Evolutionary conservation across 257 asterid genomes (phyloP).

Genomic region (Jacaranda copaia): DNA sequence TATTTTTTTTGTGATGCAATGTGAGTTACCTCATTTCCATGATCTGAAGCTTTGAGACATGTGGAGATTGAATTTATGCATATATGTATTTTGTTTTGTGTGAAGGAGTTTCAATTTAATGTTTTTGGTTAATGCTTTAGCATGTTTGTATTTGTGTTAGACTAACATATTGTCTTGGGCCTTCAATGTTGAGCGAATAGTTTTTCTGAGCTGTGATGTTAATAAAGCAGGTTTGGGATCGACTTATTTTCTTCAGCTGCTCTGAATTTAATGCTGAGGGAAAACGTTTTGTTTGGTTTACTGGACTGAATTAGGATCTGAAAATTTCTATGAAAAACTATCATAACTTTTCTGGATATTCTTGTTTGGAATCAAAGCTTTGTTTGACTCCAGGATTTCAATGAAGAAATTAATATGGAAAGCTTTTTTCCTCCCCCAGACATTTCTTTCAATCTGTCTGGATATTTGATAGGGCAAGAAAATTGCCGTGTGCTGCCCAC

Average conservation of each 20-base stretch:
- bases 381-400: background rate
- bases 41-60: slow-evolving; percentile 26
- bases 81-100: background rate
- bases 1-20: background rate
- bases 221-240: background rate
- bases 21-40: background rate
- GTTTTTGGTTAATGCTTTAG: slow-evolving; percentile 23
- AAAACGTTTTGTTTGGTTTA: slow-evolving; percentile 7
- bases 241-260: slow-evolving; percentile 10
- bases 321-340: background rate
- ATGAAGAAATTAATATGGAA: slow-evolving; percentile 4
- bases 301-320: slow-evolving; percentile 18
- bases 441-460: background rate
- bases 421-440: background rate
- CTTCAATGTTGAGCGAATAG: slow-evolving; percentile 20
- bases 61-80: too few relatives aligned
- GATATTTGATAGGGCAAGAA: slow-evolving; percentile 3
- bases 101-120: slow-evolving; percentile 17
- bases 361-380: background rate
- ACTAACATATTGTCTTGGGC: background rate
- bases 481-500: background rate
- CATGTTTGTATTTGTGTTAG: slow-evolving; percentile 9
- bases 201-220: slow-evolving; percentile 3
- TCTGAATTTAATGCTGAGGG: slow-evolving; percentile 17
- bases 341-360: background rate